phyloP scores from a whole-genome alignment of 2,329 filamentous ascomycete species.

The Colletotrichum neosansevieriae region DNA sequence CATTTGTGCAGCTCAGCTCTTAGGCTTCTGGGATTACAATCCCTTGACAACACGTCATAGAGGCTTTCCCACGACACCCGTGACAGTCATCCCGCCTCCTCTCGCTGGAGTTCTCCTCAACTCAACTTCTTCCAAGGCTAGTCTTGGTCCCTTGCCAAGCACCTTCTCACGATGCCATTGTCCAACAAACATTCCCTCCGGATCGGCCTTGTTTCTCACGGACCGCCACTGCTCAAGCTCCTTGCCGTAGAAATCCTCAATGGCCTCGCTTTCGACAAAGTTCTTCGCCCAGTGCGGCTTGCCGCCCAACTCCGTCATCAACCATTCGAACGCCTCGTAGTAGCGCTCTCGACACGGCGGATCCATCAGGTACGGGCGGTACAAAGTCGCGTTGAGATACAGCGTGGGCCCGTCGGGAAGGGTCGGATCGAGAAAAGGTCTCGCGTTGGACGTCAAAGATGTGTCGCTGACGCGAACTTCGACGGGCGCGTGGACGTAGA shows the following conservation, averaged over 20 bases:
- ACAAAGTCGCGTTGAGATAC: conserved; percentile 91
- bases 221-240: conserved; percentile 74
- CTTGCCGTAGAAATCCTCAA: conserved; percentile 77
- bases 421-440: conserved; percentile 77
- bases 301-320: conserved; percentile 88
- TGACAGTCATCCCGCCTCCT: conserved; percentile 27
- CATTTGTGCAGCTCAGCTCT: no score
- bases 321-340: conserved; percentile 90
- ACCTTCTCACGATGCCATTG: conserved; percentile 87
- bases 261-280: conserved; percentile 71
- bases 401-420: conserved; percentile 76
- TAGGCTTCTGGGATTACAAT: not conserved
- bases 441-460: conserved; percentile 50
- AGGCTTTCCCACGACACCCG: not conserved
- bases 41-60: not conserved
- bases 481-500: conserved; percentile 90
- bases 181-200: conserved; percentile 88
- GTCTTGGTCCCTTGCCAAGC: conserved; percentile 52
- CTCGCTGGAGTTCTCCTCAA: conserved; percentile 4
- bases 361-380: conserved; percentile 82
- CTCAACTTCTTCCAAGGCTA: conserved; percentile 55
- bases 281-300: conserved; percentile 96
- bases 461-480: conserved; percentile 91
- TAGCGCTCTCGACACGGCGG: conserved; percentile 82
- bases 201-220: conserved; percentile 78